phyloP scores from a whole-genome alignment of 495 filamentous ascomycete species.

The Penicillium turbatum region DNA sequence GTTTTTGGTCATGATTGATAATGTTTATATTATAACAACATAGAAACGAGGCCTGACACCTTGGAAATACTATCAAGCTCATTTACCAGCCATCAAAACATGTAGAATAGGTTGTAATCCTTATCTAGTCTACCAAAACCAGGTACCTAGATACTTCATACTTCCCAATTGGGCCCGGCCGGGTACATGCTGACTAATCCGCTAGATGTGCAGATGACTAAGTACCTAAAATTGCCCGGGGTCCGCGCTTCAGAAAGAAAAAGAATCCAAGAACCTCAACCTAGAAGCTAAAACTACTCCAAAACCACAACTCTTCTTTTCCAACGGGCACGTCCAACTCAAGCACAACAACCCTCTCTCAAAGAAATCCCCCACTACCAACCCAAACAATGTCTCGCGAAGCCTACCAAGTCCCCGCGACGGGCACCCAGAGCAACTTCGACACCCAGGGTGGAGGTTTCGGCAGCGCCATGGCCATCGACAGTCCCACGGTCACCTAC shows the following conservation, averaged over 20 bases:
- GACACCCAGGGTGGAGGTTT: slow-evolving; percentile 29
- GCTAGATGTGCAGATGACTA: neutral
- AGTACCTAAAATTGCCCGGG: slow-evolving; percentile 2
- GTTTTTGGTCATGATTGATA: slow-evolving; percentile 1
- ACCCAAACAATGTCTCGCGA: slow-evolving; percentile 42
- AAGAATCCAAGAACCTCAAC: slow-evolving; percentile 1
- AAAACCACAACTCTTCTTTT: neutral
- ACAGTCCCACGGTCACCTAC: slow-evolving; percentile 64
- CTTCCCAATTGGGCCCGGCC: neutral
- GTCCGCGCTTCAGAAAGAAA: slow-evolving; percentile 9
- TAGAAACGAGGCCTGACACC: neutral
- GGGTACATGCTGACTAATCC: neutral
- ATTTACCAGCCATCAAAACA: neutral
- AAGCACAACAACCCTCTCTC: neutral
- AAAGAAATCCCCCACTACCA: neutral
- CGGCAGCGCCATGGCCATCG: slow-evolving; percentile 24
- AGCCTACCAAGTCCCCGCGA: slow-evolving; percentile 47
- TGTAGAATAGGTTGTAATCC: neutral
- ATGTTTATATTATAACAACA: neutral
- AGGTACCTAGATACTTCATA: neutral
- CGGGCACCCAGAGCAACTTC: slow-evolving; percentile 37
- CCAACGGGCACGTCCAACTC: neutral
- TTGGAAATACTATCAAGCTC: neutral
- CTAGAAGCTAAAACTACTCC: neutral
- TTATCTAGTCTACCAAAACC: too few relatives aligned